Percentiles rank a stretch among this genome's conserved stretches.
These are phyloP conservation scores for Rubroboletus satanas DNA, from an alignment of 768 basidiomycete species.

Conservation along the genomic window DNA sequence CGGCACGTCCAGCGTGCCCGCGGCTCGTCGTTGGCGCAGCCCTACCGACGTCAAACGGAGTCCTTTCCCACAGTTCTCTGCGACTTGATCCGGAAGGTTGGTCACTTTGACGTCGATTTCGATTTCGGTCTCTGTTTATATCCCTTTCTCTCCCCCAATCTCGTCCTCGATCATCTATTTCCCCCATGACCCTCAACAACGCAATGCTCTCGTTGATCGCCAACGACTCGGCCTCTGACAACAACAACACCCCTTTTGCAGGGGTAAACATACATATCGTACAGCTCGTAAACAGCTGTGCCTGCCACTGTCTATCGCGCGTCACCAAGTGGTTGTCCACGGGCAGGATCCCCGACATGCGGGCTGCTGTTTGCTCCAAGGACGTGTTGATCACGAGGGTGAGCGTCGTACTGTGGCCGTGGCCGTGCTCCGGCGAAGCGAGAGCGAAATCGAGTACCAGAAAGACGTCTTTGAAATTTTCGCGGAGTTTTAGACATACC, in stretches of 20 bases:
- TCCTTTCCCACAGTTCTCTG: background rate
- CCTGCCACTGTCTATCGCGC: constrained; percentile 55
- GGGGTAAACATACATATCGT: constrained; percentile 56
- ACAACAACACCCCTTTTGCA: constrained; percentile 13
- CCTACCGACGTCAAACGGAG: background rate
- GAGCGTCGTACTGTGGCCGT: constrained; percentile 32
- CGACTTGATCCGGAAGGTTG: constrained; percentile 1
- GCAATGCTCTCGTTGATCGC: constrained; percentile 47
- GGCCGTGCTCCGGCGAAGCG: constrained; percentile 38
- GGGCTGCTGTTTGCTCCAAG: constrained; percentile 40
- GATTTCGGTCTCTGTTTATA: background rate
- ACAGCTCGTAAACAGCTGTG: constrained; percentile 54
- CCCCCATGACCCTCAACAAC: constrained; percentile 39
- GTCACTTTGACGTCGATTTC: background rate
- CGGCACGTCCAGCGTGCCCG: background rate
- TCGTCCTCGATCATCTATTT: constrained; percentile 34
- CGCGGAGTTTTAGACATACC: constrained; percentile 40
- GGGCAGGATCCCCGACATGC: constrained; percentile 44
- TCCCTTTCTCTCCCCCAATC: constrained; percentile 1
- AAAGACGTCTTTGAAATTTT: constrained; percentile 37
- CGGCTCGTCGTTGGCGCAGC: background rate
- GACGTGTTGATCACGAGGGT: constrained; percentile 51
- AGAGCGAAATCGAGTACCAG: constrained; percentile 61
- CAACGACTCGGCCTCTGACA: constrained; percentile 21
- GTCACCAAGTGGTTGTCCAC: constrained; percentile 42